Conservation (phyloP, 176 grass and related monocot species). For the Elaeis guineensis region DNA sequence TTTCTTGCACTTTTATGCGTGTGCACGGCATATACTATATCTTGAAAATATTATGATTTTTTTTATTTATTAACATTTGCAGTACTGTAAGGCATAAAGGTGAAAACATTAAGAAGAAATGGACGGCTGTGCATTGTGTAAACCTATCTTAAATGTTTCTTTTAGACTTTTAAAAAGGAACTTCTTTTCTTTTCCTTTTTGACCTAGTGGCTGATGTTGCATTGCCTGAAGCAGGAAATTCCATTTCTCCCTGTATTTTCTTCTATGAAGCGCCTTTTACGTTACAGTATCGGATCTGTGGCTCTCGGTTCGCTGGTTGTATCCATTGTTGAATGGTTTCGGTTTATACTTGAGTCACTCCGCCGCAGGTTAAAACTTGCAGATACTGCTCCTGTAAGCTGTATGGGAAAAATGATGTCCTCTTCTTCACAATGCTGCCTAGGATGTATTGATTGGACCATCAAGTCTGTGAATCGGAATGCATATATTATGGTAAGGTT, state of each 20-base stretch:
- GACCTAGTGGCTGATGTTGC: slow-evolving; percentile 8
- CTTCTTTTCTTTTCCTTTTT: slow-evolving; percentile 3
- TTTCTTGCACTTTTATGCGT: too few species aligned
- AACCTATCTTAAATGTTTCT: too few species aligned
- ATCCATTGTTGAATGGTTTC: slow-evolving; percentile 76
- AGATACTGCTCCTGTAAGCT: slow-evolving; percentile 54
- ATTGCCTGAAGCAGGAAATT: slow-evolving; percentile 71
- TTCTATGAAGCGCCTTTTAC: slow-evolving; percentile 64
- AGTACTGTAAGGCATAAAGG: too few species aligned
- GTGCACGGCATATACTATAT: too few species aligned
- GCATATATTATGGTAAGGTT: slow-evolving; percentile 91
- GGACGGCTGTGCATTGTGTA: too few species aligned
- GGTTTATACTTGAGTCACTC: slow-evolving; percentile 90
- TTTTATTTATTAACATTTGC: too few species aligned
- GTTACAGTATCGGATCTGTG: slow-evolving; percentile 84
- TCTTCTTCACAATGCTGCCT: slow-evolving; percentile 83
- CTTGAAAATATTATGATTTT: too few species aligned
- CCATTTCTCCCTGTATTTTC: slow-evolving; percentile 83
- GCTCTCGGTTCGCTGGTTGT: slow-evolving; percentile 85
- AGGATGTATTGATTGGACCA: slow-evolving; percentile 86
- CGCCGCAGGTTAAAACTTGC: slow-evolving; percentile 71
- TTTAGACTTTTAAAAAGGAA: too few species aligned
- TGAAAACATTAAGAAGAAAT: too few species aligned
- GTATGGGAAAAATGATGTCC: slow-evolving; percentile 52
- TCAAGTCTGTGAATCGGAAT: slow-evolving; percentile 78